These are phyloP conservation scores for Stromatinia cepivora DNA, from an alignment of 2,329 filamentous ascomycete genomes.

Conservation along the genomic window DNA sequence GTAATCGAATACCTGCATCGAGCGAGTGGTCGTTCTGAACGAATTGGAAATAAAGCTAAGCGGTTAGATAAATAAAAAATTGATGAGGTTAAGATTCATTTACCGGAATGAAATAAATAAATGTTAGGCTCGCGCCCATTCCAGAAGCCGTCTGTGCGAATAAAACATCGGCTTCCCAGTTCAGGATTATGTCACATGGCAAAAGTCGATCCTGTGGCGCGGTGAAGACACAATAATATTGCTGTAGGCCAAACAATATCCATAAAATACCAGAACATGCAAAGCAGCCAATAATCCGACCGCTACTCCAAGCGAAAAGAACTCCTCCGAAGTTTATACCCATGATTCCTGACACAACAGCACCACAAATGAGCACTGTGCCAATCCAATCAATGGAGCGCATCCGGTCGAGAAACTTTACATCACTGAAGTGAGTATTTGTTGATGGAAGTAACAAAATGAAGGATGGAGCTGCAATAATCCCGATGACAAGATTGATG, in stretches of 20 bases:
- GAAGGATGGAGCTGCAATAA: slow-evolving; percentile 26
- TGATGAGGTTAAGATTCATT: background rate
- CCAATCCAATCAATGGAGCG: slow-evolving; percentile 33
- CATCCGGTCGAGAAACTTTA: background rate
- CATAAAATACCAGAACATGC: slow-evolving; percentile 48
- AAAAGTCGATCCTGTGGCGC: slow-evolving; percentile 34
- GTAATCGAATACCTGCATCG: slow-evolving; percentile 42
- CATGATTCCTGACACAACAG: slow-evolving; percentile 42
- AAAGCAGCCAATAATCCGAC: slow-evolving; percentile 39
- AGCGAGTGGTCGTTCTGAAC: slow-evolving; percentile 49
- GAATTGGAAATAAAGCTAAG: slow-evolving; percentile 44
- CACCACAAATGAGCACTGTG: slow-evolving; percentile 39
- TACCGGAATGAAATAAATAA: slow-evolving; percentile 44
- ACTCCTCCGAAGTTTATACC: slow-evolving; percentile 41
- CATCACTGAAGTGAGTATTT: background rate
- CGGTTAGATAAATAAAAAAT: background rate
- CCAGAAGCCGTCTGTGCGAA: slow-evolving; percentile 42
- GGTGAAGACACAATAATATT: slow-evolving; percentile 38
- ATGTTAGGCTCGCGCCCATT: slow-evolving; percentile 43
- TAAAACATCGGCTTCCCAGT: slow-evolving; percentile 41
- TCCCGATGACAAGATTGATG: slow-evolving; percentile 41
- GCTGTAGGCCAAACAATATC: slow-evolving; percentile 29
- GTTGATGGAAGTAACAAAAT: slow-evolving; percentile 24
- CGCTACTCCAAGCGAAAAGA: slow-evolving; percentile 36
- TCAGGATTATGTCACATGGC: slow-evolving; percentile 41